phyloP scores from a whole-genome alignment of 2,329 filamentous ascomycete genomes.

The Cytospora piceae region DNA sequence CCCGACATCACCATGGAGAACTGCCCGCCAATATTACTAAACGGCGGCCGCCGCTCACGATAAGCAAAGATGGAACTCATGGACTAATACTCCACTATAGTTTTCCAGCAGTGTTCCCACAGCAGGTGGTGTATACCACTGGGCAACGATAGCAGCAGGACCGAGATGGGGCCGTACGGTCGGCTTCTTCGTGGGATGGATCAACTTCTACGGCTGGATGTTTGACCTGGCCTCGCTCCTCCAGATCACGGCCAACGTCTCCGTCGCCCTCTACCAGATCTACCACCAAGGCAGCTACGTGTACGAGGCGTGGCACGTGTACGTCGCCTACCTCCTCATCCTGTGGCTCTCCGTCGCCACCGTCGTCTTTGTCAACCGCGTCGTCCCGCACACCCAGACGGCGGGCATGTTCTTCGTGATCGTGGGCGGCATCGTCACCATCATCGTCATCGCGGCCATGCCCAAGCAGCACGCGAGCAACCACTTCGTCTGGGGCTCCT shows the following conservation, averaged over 20 bases:
- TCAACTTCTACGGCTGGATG: conserved; percentile 65
- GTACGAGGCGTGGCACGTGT: conserved; percentile 60
- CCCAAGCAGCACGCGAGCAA: conserved; percentile 54
- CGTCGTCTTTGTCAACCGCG: conserved; percentile 60
- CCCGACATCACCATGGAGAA: not conserved
- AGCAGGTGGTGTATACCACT: conserved; percentile 63
- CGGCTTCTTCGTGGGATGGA: conserved; percentile 52
- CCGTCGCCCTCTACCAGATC: conserved; percentile 63
- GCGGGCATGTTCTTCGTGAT: conserved; percentile 60
- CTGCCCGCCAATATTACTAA: not conserved
- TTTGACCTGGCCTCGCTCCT: conserved; percentile 64
- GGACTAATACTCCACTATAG: conserved; percentile 45
- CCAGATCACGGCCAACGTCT: conserved; percentile 61
- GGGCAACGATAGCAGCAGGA: conserved; percentile 62
- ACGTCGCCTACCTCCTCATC: conserved; percentile 59
- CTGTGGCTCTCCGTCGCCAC: conserved; percentile 56
- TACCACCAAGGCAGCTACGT: conserved; percentile 58
- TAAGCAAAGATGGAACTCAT: conserved; percentile 32
- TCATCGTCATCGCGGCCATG: conserved; percentile 58
- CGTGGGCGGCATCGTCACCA: conserved; percentile 54
- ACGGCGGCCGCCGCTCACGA: not conserved
- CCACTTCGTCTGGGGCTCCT: conserved; percentile 57
- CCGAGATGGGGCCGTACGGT: conserved; percentile 56
- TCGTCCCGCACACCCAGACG: conserved; percentile 56
- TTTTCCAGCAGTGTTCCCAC: conserved; percentile 65